Percentiles rank a stretch among this genome's conserved stretches.
phyloP scores from a whole-genome alignment of 176 grass and related monocot species.

The Triticum dicoccoides region DNA sequence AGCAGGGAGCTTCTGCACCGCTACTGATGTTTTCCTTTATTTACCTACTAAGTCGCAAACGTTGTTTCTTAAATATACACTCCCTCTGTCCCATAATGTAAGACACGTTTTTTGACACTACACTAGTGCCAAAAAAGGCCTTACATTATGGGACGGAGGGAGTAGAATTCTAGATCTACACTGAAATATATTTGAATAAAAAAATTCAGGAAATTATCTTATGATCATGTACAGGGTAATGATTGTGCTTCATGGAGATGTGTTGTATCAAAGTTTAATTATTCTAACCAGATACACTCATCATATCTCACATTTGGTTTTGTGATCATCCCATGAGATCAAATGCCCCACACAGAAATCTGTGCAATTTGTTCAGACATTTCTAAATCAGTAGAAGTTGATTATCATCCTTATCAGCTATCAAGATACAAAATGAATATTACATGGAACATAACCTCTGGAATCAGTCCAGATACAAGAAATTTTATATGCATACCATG shows the following conservation, averaged over 20 bases:
- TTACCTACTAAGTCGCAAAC: background rate
- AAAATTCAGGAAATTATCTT: conserved; percentile 5
- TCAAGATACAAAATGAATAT: conserved; percentile 12
- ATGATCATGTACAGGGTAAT: background rate
- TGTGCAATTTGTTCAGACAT: conserved; percentile 6
- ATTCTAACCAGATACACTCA: background rate
- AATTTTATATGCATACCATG: background rate
- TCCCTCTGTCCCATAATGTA: too few relatives aligned
- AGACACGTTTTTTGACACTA: too few relatives aligned
- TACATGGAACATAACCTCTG: background rate
- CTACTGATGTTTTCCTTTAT: conserved; percentile 2
- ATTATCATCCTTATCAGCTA: background rate
- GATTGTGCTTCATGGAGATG: conserved; percentile 19
- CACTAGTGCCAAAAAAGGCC: too few relatives aligned
- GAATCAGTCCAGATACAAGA: background rate
- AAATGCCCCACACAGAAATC: background rate
- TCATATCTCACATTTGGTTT: background rate
- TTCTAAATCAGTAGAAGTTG: conserved; percentile 19
- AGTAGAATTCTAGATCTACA: background rate
- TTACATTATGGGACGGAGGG: too few relatives aligned
- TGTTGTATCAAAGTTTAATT: background rate
- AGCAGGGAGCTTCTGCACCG: background rate
- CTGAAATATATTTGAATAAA: background rate
- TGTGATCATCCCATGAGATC: background rate
- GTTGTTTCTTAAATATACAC: background rate